Conservation (phyloP, 768 basidiomycete species). For the Xerocomus brunneocitrinus region DNA sequence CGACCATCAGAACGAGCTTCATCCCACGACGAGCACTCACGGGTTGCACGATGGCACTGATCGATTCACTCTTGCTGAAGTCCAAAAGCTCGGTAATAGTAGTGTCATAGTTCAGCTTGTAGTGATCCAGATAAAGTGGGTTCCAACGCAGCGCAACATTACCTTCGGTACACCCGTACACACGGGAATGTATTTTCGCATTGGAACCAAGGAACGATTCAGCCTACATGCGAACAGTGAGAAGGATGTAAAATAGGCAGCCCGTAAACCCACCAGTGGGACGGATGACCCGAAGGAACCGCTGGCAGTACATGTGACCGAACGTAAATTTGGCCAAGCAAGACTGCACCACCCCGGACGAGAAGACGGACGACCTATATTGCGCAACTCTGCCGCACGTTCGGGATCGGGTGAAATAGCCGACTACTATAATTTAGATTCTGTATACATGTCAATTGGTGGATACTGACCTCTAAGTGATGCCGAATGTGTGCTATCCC, state of each 20-base stretch:
- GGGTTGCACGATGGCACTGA: too few relatives aligned
- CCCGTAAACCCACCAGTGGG: too few relatives aligned
- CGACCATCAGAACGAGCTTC: too few relatives aligned
- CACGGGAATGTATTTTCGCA: too few relatives aligned
- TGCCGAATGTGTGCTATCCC: constrained; percentile 2
- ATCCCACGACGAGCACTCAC: too few relatives aligned
- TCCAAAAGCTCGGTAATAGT: constrained; percentile 8
- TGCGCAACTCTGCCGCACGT: constrained; percentile 8
- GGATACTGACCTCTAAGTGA: constrained; percentile 1
- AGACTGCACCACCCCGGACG: constrained; percentile 11
- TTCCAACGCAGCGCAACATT: not conserved
- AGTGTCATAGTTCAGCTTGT: not conserved
- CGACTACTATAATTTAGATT: not conserved
- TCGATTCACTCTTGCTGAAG: not conserved
- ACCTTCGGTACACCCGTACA: too few relatives aligned
- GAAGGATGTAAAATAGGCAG: too few relatives aligned
- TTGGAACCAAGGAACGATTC: too few relatives aligned
- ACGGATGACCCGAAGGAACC: too few relatives aligned
- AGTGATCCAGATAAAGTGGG: constrained; percentile 8
- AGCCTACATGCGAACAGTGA: too few relatives aligned
- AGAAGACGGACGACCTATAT: constrained; percentile 11
- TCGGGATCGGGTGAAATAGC: not conserved
- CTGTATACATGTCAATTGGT: not conserved
- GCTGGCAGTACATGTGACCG: too few relatives aligned
- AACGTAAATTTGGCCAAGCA: not conserved